A percentile compares a stretch with the other conserved stretches of the same genome.
Conservation (phyloP, 768 basidiomycete species). For the Pleurotus tuoliensis region DNA sequence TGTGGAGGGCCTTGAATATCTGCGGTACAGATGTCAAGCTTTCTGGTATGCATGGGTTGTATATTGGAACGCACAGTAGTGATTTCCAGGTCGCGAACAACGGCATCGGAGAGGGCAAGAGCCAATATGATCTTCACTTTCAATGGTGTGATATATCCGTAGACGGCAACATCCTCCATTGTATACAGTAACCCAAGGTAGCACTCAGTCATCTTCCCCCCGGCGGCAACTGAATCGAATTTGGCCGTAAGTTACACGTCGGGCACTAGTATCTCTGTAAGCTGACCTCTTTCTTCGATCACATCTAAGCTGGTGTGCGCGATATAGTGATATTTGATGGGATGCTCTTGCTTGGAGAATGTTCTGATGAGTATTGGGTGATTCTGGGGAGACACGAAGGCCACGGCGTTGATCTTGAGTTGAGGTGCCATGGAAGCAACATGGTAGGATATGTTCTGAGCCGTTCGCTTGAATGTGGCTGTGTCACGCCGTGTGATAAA, state of each 20-base stretch:
- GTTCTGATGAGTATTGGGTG: conserved; percentile 77
- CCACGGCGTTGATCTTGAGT: conserved; percentile 74
- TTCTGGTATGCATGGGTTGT: neutral
- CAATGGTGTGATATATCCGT: conserved; percentile 86
- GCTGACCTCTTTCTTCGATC: conserved; percentile 81
- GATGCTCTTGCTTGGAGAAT: conserved; percentile 51
- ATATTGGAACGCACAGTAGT: conserved; percentile 48
- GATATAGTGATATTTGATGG: conserved; percentile 85
- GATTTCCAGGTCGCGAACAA: conserved; percentile 79
- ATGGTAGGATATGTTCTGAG: neutral
- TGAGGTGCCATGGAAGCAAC: conserved; percentile 52
- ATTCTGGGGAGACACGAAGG: conserved; percentile 82
- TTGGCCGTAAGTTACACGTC: conserved; percentile 1
- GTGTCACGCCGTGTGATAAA: too few relatives aligned
- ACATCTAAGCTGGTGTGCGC: conserved; percentile 90
- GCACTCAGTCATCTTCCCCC: conserved; percentile 65
- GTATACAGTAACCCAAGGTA: conserved; percentile 84
- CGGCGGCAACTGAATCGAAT: conserved; percentile 34
- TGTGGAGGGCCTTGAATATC: conserved; percentile 88
- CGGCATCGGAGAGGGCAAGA: conserved; percentile 73
- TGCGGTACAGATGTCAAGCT: conserved; percentile 22
- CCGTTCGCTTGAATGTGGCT: too few relatives aligned
- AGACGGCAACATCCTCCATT: conserved; percentile 92
- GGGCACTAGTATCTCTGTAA: conserved; percentile 20
- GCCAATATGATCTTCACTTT: conserved; percentile 86